These are phyloP conservation scores for Fistulifera pelliculosa DNA, from an alignment of 108 stramenopile species.

Conservation along the genomic window DNA sequence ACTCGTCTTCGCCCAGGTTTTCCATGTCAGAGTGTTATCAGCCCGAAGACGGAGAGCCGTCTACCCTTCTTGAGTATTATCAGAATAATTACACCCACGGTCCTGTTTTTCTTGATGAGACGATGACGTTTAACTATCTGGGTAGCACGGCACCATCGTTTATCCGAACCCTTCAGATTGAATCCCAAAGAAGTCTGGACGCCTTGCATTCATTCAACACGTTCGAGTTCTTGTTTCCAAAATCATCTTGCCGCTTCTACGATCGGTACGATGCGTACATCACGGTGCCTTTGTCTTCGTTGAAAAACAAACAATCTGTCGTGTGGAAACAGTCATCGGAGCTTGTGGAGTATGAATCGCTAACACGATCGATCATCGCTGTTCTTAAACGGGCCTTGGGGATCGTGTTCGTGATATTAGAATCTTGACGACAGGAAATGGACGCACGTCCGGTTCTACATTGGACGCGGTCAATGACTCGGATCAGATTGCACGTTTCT, in stretches of 20 bases:
- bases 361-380: constrained; percentile 33
- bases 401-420: constrained; percentile 49
- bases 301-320: constrained; percentile 6
- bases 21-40: no score
- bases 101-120: constrained; percentile 68
- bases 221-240: constrained; percentile 56
- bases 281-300: constrained; percentile 30
- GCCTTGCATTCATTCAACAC: constrained; percentile 13
- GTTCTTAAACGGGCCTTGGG: constrained; percentile 56
- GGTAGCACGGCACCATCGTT: constrained; percentile 68
- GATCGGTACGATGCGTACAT: constrained; percentile 67
- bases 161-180: constrained; percentile 38
- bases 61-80: constrained; percentile 54
- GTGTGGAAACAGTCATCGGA: constrained; percentile 17
- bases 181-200: constrained; percentile 38
- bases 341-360: constrained; percentile 40
- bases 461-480: constrained; percentile 5
- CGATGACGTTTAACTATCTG: constrained; percentile 74
- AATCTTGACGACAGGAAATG: constrained; percentile 67
- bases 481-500: constrained; percentile 10
- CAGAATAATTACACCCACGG: constrained; percentile 21
- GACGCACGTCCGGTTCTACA: constrained; percentile 7
- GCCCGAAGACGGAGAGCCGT: constrained; percentile 16
- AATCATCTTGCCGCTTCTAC: constrained; percentile 55
- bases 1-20: no score